Evolutionary conservation across 306 rosid genomes (phyloP).

Genomic region (Cicer pinnatifidum): DNA sequence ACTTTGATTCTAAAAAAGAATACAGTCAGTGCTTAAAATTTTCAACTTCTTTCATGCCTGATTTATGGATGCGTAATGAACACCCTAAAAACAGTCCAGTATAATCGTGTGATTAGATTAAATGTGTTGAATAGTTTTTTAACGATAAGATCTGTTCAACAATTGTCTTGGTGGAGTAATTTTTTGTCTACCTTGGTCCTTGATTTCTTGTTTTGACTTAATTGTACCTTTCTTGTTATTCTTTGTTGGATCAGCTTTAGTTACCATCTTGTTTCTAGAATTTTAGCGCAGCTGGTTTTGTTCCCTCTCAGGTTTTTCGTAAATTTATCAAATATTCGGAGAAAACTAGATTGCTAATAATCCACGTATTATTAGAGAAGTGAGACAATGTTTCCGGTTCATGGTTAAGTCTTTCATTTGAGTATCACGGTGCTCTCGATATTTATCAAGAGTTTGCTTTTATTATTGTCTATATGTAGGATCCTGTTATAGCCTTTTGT

Average conservation of each 20-base stretch:
- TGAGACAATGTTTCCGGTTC: slow-evolving; percentile 22
- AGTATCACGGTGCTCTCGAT: slow-evolving; percentile 16
- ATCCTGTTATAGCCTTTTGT: slow-evolving; percentile 34
- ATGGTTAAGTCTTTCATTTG: slow-evolving; percentile 4
- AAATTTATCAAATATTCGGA: slow-evolving; percentile 16
- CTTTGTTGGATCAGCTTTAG: slow-evolving; percentile 30
- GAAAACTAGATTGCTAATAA: neutral
- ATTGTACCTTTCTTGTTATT: slow-evolving; percentile 24
- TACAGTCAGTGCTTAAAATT: slow-evolving; percentile 21
- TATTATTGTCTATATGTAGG: slow-evolving; percentile 21
- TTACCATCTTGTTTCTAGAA: slow-evolving; percentile 5
- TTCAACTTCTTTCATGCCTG: slow-evolving; percentile 32
- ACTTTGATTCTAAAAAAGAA: slow-evolving; percentile 20
- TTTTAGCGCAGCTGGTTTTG: slow-evolving; percentile 14
- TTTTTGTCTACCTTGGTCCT: slow-evolving; percentile 25
- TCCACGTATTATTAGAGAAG: slow-evolving; percentile 12
- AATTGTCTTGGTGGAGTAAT: slow-evolving; percentile 28
- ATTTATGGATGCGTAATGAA: slow-evolving; percentile 9
- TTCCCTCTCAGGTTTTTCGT: slow-evolving; percentile 22
- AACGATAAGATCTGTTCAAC: slow-evolving; percentile 1
- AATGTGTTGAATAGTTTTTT: slow-evolving; percentile 24
- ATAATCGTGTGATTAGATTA: slow-evolving; percentile 17
- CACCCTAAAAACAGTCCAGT: neutral
- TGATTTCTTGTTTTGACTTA: slow-evolving; percentile 24
- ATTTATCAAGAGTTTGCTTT: slow-evolving; percentile 10